These are phyloP conservation scores for Botrytis tulipae DNA, from an alignment of 2,329 filamentous ascomycete species.

Conservation along the genomic window DNA sequence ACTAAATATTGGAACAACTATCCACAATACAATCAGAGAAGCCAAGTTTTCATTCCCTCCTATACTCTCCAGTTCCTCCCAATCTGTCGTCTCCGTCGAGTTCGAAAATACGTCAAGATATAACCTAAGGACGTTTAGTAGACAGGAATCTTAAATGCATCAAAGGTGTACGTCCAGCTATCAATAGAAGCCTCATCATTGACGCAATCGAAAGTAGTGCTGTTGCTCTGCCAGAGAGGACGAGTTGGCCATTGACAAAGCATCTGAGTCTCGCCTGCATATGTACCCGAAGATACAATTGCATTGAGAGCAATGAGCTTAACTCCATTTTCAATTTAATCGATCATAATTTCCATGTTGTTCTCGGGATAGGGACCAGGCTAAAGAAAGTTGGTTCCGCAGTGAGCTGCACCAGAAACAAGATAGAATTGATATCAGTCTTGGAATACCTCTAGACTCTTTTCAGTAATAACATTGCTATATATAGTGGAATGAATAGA, in stretches of 20 bases:
- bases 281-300: constrained; percentile 37
- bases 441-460: constrained; percentile 44
- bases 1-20: neutral
- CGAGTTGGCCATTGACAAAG: constrained; percentile 45
- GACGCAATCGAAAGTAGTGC: constrained; percentile 33
- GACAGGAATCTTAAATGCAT: constrained; percentile 26
- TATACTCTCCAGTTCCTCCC: neutral
- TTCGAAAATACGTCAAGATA: neutral
- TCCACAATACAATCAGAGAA: neutral
- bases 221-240: constrained; percentile 36
- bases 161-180: constrained; percentile 37
- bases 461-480: constrained; percentile 41
- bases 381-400: constrained; percentile 46
- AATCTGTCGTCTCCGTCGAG: too few species aligned
- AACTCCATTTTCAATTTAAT: constrained; percentile 61
- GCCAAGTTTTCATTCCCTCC: neutral
- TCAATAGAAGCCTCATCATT: constrained; percentile 33
- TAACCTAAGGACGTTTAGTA: constrained; percentile 20
- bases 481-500: constrained; percentile 53
- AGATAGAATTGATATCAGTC: constrained; percentile 58
- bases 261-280: constrained; percentile 40
- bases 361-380: constrained; percentile 45
- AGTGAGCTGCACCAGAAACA: constrained; percentile 54
- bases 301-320: constrained; percentile 42
- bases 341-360: constrained; percentile 68